Percentiles rank a stretch among this genome's conserved stretches.
Conservation (phyloP, 2,329 filamentous ascomycete species). For the Neospermospora avenae region DNA sequence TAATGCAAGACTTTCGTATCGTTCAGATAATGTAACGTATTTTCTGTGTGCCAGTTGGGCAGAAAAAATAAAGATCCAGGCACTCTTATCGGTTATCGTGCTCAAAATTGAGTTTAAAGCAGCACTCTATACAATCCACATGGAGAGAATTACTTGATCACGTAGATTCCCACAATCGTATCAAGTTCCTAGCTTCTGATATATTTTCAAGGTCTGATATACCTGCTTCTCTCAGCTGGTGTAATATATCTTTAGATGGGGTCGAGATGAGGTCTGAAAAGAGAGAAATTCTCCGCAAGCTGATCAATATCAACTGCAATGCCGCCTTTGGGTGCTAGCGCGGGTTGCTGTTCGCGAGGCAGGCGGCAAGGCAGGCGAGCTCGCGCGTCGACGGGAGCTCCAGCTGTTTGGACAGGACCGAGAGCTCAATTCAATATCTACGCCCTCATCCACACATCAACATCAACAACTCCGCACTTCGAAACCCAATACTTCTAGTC, state of each 20-base stretch:
- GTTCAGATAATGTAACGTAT: background rate
- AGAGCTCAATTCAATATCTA: constrained; percentile 1
- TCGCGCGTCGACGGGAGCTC: constrained; percentile 14
- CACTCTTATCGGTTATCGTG: constrained; percentile 2
- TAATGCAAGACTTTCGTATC: background rate
- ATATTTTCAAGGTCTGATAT: background rate
- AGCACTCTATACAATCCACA: background rate
- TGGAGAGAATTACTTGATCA: background rate
- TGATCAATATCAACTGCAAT: background rate
- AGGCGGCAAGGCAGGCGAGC: constrained; percentile 10
- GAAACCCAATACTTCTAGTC: background rate
- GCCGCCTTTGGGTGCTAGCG: background rate
- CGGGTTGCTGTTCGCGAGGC: constrained; percentile 11
- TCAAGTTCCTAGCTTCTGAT: background rate
- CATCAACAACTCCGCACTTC: background rate
- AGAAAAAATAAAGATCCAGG: background rate
- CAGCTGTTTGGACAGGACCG: constrained; percentile 12
- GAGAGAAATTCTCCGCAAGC: too few relatives aligned
- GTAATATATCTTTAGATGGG: too few relatives aligned
- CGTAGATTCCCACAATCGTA: too few relatives aligned
- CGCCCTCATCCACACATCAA: constrained; percentile 6
- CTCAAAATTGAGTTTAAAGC: background rate
- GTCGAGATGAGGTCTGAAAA: too few relatives aligned
- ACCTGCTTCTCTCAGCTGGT: background rate
- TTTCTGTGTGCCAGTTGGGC: background rate